Evolutionary conservation across 495 filamentous ascomycete species (phyloP).

Genomic region (Tuber indicum): DNA sequence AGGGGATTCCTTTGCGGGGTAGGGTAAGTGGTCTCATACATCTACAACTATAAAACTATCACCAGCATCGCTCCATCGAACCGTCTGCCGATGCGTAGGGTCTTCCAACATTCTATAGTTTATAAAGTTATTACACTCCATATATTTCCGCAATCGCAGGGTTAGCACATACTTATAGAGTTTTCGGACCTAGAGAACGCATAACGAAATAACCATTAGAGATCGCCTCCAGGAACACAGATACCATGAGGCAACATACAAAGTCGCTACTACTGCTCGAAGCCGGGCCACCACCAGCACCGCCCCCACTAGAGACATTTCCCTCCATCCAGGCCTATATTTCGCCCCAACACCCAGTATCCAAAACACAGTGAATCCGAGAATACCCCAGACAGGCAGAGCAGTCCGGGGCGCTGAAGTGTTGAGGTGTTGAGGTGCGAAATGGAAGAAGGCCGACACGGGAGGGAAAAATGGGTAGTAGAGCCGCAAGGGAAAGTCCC

Average conservation of each 20-base stretch:
- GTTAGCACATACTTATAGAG: slow-evolving; percentile 76
- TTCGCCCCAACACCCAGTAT: background rate
- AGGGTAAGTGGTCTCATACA: slow-evolving; percentile 50
- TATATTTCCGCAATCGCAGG: slow-evolving; percentile 24
- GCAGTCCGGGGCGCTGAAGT: background rate
- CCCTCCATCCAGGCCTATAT: slow-evolving; percentile 28
- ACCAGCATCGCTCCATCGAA: slow-evolving; percentile 89
- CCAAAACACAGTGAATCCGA: background rate
- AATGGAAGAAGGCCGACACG: background rate
- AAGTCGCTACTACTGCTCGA: slow-evolving; percentile 73
- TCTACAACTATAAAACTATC: slow-evolving; percentile 97
- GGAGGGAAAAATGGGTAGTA: background rate
- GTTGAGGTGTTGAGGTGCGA: background rate
- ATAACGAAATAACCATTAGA: slow-evolving; percentile 37
- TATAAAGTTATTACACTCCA: slow-evolving; percentile 37
- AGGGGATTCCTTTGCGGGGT: background rate
- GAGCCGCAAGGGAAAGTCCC: background rate
- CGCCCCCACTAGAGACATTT: slow-evolving; percentile 50
- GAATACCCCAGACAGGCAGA: slow-evolving; percentile 1
- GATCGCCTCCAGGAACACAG: slow-evolving; percentile 9
- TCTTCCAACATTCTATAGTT: slow-evolving; percentile 89
- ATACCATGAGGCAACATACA: slow-evolving; percentile 48
- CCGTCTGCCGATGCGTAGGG: slow-evolving; percentile 82
- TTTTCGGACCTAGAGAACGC: slow-evolving; percentile 74
- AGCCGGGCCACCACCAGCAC: slow-evolving; percentile 52